phyloP scores from a whole-genome alignment of 176 grass and related monocot species.

The Chrysopogon serrulatus region DNA sequence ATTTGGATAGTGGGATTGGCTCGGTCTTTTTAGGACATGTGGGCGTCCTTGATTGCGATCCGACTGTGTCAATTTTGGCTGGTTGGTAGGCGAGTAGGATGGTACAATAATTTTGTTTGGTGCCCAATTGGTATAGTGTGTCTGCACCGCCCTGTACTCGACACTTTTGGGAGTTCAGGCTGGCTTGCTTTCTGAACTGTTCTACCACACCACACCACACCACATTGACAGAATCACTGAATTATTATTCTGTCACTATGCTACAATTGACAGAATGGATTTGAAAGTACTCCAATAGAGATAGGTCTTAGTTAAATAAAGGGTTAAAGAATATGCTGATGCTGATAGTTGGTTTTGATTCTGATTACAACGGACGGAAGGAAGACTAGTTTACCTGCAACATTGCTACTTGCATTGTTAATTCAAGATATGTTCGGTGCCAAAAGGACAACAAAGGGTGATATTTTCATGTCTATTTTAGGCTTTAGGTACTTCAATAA shows the following conservation, averaged over 20 bases:
- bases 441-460: neutral
- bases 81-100: constrained; percentile 14
- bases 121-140: neutral
- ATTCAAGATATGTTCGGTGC: neutral
- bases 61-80: neutral
- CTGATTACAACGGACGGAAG: neutral
- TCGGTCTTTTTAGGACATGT: constrained; percentile 20
- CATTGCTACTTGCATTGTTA: neutral
- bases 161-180: neutral
- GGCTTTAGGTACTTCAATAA: neutral
- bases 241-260: neutral
- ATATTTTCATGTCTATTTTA: neutral
- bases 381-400: neutral
- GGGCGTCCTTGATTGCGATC: constrained; percentile 24
- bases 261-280: neutral
- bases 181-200: constrained; percentile 2
- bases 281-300: neutral
- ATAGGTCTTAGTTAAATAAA: neutral
- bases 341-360: neutral
- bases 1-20: constrained; percentile 8
- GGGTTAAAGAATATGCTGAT: neutral
- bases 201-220: neutral
- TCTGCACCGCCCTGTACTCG: neutral
- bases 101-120: constrained; percentile 43
- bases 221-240: neutral